Evolutionary conservation across 140 eudicot species (phyloP), one percentile per base, ranked within the genome.

Genomic region (Senecio squalidus): DNA sequence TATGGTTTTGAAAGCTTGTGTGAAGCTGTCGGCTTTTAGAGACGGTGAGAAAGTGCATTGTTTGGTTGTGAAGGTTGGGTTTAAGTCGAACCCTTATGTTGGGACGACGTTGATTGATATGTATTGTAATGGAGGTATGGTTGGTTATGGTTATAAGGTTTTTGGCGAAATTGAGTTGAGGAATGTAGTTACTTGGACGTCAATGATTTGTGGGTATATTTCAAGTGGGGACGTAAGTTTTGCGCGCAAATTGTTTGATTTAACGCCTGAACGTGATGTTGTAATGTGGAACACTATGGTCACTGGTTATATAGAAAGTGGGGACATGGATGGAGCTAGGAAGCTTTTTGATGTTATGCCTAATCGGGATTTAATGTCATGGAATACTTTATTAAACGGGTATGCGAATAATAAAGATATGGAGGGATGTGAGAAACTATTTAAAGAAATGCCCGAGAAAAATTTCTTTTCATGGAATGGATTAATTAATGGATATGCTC

Each of bases 391-490:
- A 72, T 46, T 88, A 36, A 78, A 78, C 18, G 94, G 87, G 31
- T 88, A 80, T 43, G 84, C 83, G 6, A 78, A 84, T 40, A 84
- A 78, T 49, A 86, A 78, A 4, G 82, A 88, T 66, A 55, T 84
- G 66, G 87, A 78, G 40, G 84, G 84, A 39, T 74, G 83, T 45
- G 74, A 81, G 74, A 71, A 29, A 5, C 56, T 88, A 40, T 88
- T 88, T 69, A 66, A 81, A 24, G 71, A 73, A 21, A 88, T 88
- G 90, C 75, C 75, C 0, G 82, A 67, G 73, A 88, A 56, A 71
- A 84, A 88, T 64, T 70, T 81, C 25, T 84, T 81, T 67, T 81
- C 94, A 23, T 88, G 96, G 91, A 88, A 88, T 67, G 94, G 69
- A 47, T 72, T 88, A 30, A 84, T 88, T 20, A 78, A 78, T 43